Percentiles rank a stretch among this genome's conserved stretches.
phyloP scores from a whole-genome alignment of 1,139 yeast genomes.

The Magnusiomyces paraingens region DNA sequence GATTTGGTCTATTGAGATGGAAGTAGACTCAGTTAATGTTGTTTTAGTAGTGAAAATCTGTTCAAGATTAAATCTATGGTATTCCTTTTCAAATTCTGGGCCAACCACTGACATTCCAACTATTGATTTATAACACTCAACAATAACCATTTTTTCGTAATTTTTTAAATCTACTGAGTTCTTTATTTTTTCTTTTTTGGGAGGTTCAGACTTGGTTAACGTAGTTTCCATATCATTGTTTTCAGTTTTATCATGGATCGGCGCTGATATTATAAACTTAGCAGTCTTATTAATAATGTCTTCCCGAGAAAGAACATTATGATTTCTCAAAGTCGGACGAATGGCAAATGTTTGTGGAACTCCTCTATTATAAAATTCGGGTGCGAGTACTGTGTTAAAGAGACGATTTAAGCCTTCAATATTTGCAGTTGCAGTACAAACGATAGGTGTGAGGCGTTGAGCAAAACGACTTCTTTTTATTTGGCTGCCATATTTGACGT shows the following conservation, averaged over 20 bases:
- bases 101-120: constrained; percentile 8
- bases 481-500: constrained; percentile 24
- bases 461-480: constrained; percentile 58
- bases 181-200: background rate
- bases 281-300: constrained; percentile 70
- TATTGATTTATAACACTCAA: constrained; percentile 67
- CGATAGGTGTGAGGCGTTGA: constrained; percentile 75
- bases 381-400: constrained; percentile 50
- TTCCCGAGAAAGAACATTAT: constrained; percentile 61
- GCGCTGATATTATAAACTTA: constrained; percentile 49
- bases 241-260: background rate
- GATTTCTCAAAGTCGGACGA: constrained; percentile 71
- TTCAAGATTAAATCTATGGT: constrained; percentile 4
- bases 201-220: background rate
- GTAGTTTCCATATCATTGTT: constrained; percentile 52
- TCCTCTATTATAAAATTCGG: constrained; percentile 56
- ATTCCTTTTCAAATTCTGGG: constrained; percentile 3
- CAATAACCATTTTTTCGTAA: constrained; percentile 70
- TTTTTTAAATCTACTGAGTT: constrained; percentile 66
- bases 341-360: constrained; percentile 63
- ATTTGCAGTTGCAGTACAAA: constrained; percentile 66
- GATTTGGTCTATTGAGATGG: background rate
- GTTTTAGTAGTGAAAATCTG: constrained; percentile 6
- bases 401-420: constrained; percentile 58
- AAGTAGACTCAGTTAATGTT: background rate